Evolutionary conservation across 176 grass and related monocot genomes (phyloP), one percentile per base, ranked within the genome.

Genomic region (Aegilops tauschii): DNA sequence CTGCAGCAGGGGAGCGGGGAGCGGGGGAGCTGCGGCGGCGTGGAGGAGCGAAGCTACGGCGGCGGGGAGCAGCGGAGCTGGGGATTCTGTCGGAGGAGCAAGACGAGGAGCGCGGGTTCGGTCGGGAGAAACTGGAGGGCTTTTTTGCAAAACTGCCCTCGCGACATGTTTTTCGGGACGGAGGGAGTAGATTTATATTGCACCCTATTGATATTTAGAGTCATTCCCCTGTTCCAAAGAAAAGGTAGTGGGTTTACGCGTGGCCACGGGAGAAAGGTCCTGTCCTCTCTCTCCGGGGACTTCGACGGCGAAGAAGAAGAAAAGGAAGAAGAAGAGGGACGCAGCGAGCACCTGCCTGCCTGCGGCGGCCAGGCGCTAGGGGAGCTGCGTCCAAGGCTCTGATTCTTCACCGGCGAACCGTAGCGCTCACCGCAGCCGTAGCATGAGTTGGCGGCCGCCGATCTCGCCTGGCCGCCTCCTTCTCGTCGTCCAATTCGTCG

Each of bases 371-470:
- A 76, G 35, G 32, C 29, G 16, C 75, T 4, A 67, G 59, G 29
- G 20, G 40, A 18, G 39, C 77, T 28, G 17, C 31, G 67, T 56
- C 76, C 76, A 45, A 76, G 78, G 56, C 62, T 69, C 10, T 11
- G 63, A 11, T 45, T 80, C 61, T 13, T 2, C 76, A 76, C n/a
- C 39, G 21, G 12, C 8, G 50, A 63, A 4, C 63, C 10, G 21
- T 25, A 77, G 77, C 52, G 58, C 28, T 27, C 77, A 25, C 63
- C 71, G 63, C 82, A 9, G 42, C 64, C 40, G 44, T 82, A 88
- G 82, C 86, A 92, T 88, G 90, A 88, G 86, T 83, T 66, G 82
- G 90, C 65, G 65, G 42, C 78, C 16, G 71, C 42, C 56, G 54
- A 65, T 82, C 64, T 82, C 72, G 65, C 79, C 10, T 66, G 54